A percentile compares a stretch with the other conserved stretches of the same genome.
Conservation (phyloP, 2,329 filamentous ascomycete species). For the Leptographium galeiforme region DNA sequence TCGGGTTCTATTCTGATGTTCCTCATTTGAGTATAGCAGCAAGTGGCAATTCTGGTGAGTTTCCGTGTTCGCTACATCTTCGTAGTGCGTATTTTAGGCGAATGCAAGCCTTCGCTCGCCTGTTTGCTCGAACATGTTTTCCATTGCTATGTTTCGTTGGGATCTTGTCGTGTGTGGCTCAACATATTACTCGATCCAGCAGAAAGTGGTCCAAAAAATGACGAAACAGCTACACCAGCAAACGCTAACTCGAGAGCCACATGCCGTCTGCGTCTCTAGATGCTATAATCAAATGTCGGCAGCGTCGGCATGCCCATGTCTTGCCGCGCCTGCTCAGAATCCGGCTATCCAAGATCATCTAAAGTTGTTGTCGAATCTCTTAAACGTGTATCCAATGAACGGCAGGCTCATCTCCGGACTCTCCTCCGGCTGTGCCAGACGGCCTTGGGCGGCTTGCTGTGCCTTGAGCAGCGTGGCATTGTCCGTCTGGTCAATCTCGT, state of each 20-base stretch:
- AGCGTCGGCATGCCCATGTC: too few relatives aligned
- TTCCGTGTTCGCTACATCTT: too few relatives aligned
- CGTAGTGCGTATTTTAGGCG: too few relatives aligned
- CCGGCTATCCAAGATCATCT: constrained; percentile 22
- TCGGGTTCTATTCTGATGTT: too few relatives aligned
- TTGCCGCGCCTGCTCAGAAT: not conserved
- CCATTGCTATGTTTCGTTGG: not conserved
- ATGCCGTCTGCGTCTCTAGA: not conserved
- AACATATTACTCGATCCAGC: not conserved
- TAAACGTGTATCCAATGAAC: constrained; percentile 95
- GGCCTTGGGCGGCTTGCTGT: constrained; percentile 57
- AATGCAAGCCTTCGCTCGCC: too few relatives aligned
- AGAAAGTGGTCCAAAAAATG: not conserved
- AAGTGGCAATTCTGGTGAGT: too few relatives aligned
- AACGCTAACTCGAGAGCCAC: not conserved
- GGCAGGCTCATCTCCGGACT: constrained; percentile 90
- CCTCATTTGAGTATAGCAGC: too few relatives aligned
- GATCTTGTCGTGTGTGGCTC: not conserved
- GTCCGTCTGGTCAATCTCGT: constrained; percentile 95
- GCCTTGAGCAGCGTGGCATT: constrained; percentile 78
- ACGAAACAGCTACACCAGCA: not conserved
- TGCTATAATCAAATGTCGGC: too few relatives aligned
- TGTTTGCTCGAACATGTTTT: too few relatives aligned
- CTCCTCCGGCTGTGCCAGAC: constrained; percentile 47
- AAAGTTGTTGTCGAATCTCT: constrained; percentile 75